A percentile compares a stretch with the other conserved stretches of the same genome.
These are phyloP conservation scores for Brassica rapa DNA, from an alignment of 345 rosid genomes.

Conservation along the genomic window DNA sequence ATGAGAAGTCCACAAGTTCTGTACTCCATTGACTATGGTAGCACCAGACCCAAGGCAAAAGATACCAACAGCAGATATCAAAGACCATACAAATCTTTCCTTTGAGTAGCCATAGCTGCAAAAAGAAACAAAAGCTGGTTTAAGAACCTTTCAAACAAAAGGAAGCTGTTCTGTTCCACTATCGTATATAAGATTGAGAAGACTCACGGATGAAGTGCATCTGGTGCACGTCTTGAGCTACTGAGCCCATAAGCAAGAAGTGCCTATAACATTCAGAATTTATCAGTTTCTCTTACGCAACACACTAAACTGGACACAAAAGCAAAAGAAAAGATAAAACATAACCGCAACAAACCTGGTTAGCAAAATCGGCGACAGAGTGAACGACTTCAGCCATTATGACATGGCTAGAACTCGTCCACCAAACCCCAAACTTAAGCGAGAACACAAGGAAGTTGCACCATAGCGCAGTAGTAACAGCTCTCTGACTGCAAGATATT, in stretches of 20 bases:
- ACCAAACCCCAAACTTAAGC: constrained; percentile 93
- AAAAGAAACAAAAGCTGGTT: constrained; percentile 24
- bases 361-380: constrained; percentile 92
- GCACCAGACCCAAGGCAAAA: constrained; percentile 99
- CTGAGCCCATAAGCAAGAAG: constrained; percentile 95
- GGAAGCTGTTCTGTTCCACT: not conserved
- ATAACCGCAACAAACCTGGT: constrained; percentile 60
- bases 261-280: constrained; percentile 57
- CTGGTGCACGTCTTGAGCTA: constrained; percentile 98
- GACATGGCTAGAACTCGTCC: constrained; percentile 88
- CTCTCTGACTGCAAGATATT: constrained; percentile 72
- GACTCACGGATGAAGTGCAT: constrained; percentile 96
- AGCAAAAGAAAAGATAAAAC: not conserved
- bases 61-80: constrained; percentile 98
- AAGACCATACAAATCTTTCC: constrained; percentile 98
- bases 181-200: constrained; percentile 10
- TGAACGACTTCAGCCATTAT: constrained; percentile 94
- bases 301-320: constrained; percentile 17
- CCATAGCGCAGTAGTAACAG: constrained; percentile 94
- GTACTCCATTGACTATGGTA: constrained; percentile 90
- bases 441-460: constrained; percentile 95
- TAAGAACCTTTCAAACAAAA: constrained; percentile 28
- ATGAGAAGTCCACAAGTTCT: constrained; percentile 77
- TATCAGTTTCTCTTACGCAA: constrained; percentile 46
- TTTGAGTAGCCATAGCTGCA: constrained; percentile 94